Conservation (phyloP, 371 early-diverging fungal genomes). For the Zopfochytrium polystomum region DNA sequence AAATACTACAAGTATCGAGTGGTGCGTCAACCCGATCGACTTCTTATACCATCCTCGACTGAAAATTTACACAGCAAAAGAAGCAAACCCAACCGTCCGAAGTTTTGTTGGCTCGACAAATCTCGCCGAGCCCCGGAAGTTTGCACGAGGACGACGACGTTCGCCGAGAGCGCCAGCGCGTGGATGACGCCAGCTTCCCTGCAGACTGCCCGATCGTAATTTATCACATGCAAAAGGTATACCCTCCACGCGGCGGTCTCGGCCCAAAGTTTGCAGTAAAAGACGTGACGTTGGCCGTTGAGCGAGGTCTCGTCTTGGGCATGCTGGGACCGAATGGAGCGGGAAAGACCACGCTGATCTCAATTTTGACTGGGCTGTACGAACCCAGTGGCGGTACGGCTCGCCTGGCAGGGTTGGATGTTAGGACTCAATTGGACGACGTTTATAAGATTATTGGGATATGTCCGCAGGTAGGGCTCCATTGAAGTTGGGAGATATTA, state of each 20-base stretch:
- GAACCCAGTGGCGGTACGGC: conserved; percentile 58
- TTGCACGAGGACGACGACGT: conserved; percentile 61
- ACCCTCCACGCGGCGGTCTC: conserved; percentile 36
- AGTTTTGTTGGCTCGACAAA: not conserved
- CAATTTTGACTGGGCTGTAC: conserved; percentile 65
- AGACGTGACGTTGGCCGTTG: conserved; percentile 59
- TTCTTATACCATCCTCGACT: too few species aligned
- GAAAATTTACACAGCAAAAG: too few species aligned
- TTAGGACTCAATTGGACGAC: conserved; percentile 50
- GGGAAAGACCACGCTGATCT: conserved; percentile 64
- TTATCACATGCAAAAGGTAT: conserved; percentile 61
- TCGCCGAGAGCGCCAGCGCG: conserved; percentile 52
- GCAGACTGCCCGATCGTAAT: conserved; percentile 53
- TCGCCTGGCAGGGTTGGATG: conserved; percentile 49
- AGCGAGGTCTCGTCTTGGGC: conserved; percentile 38
- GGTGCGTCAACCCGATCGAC: not conserved
- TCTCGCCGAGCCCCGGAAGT: conserved; percentile 9
- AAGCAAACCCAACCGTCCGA: not conserved
- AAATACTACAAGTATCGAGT: conserved; percentile 20
- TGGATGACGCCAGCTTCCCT: conserved; percentile 31
- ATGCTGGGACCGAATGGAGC: conserved; percentile 48
- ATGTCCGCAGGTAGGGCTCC: conserved; percentile 65
- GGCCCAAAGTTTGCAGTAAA: conserved; percentile 56
- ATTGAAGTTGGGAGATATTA: not conserved
- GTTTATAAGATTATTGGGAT: conserved; percentile 65